Evolutionary conservation across 2,329 filamentous ascomycete species (phyloP).

Genomic region (Talaromyces sp.): DNA sequence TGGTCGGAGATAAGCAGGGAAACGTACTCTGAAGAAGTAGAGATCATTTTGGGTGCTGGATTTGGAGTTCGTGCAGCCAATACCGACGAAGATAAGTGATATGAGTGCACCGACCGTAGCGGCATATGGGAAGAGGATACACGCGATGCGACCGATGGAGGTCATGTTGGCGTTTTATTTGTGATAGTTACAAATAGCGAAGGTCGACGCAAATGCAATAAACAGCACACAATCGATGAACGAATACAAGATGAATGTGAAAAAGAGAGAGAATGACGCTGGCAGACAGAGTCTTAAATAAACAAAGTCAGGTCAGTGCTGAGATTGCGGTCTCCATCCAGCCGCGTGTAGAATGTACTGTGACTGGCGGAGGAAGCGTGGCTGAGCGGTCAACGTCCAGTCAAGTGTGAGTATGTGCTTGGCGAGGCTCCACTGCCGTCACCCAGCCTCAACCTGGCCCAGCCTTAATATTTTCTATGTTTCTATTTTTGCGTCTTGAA

Average conservation of each 20-base stretch:
- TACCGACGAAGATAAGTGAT: conserved; percentile 58
- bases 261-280: not conserved
- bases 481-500: conserved; percentile 11
- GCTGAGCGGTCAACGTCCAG: conserved; percentile 3
- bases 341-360: not conserved
- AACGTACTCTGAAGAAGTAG: conserved; percentile 51
- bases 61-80: conserved; percentile 54
- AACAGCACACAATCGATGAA: not conserved
- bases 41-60: conserved; percentile 47
- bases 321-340: not conserved
- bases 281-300: not conserved
- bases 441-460: conserved; percentile 3
- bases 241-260: not conserved
- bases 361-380: conserved; percentile 10
- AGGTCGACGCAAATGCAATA: not conserved
- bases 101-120: conserved; percentile 75
- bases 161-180: conserved; percentile 50
- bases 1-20: too few species aligned
- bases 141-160: conserved; percentile 73
- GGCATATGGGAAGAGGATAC: conserved; percentile 81
- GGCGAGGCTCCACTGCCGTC: not conserved
- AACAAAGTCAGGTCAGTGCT: not conserved
- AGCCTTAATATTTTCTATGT: conserved; percentile 1
- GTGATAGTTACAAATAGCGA: not conserved
- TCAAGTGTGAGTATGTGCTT: too few species aligned